Conservation (phyloP, 306 rosid genomes). For the Casuarina cunninghamiana region DNA sequence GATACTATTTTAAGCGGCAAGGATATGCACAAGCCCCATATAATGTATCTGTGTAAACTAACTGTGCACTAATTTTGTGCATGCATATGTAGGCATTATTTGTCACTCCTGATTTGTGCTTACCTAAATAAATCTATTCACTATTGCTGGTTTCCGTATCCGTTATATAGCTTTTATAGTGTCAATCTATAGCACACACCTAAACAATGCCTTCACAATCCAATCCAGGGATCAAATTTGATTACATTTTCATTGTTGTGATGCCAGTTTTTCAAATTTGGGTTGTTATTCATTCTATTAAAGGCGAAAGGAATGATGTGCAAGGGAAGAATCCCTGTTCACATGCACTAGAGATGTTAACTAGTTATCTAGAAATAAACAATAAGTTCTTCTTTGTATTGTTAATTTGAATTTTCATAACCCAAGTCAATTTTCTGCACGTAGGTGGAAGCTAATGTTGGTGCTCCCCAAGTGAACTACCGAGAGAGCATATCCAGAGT, state of each 20-base stretch:
- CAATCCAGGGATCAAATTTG: not conserved
- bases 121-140: too few species aligned
- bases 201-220: too few species aligned
- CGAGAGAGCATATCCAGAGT: conserved; percentile 86
- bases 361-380: not conserved
- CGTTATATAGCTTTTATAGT: too few species aligned
- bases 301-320: not conserved
- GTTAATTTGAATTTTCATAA: conserved; percentile 1
- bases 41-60: not conserved
- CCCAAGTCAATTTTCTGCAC: conserved; percentile 24
- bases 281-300: not conserved
- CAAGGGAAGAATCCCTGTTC: not conserved
- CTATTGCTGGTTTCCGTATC: too few species aligned
- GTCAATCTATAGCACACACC: too few species aligned
- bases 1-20: not conserved
- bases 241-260: not conserved
- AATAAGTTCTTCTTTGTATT: not conserved
- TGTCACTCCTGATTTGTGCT: too few species aligned
- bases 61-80: not conserved
- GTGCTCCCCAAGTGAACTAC: conserved; percentile 99
- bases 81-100: not conserved
- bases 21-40: not conserved
- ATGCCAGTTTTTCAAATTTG: not conserved
- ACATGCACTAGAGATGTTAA: not conserved
- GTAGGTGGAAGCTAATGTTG: conserved; percentile 96